phyloP scores from a whole-genome alignment of 345 rosid genomes.

The Eucalyptus sp. region DNA sequence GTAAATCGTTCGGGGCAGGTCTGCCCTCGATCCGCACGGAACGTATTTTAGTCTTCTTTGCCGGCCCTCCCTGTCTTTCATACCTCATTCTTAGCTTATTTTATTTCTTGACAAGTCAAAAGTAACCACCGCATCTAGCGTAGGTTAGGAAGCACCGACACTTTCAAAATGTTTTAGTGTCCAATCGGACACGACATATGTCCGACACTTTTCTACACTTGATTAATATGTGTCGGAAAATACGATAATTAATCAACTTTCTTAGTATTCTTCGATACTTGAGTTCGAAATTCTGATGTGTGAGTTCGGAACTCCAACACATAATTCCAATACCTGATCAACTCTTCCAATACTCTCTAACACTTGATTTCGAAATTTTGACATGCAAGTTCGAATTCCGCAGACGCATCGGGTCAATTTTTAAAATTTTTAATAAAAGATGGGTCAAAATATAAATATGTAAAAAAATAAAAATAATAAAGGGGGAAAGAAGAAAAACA shows the following conservation, averaged over 20 bases:
- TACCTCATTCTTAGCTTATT: no score
- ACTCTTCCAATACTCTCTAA: accelerated
- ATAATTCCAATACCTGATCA: accelerated
- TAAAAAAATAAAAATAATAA: no score
- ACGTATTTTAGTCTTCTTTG: neutral
- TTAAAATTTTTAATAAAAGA: accelerated
- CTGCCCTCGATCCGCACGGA: neutral
- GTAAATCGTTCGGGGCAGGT: neutral
- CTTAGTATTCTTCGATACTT: accelerated
- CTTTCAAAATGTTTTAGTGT: no score
- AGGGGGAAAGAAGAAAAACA: accelerated
- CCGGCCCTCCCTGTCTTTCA: neutral
- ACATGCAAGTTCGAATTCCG: accelerated
- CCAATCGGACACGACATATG: accelerated
- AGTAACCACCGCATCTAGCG: accelerated
- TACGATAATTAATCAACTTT: accelerated
- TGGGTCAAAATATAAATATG: no score
- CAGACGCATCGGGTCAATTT: accelerated
- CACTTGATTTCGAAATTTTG: accelerated
- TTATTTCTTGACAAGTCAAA: neutral
- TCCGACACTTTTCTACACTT: no score
- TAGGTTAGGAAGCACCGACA: accelerated
- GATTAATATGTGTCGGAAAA: accelerated
- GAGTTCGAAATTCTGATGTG: accelerated
- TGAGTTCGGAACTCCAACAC: accelerated